Evolutionary conservation across 2,329 filamentous ascomycete genomes (phyloP).

Genomic region (Aspergillus awamori): DNA sequence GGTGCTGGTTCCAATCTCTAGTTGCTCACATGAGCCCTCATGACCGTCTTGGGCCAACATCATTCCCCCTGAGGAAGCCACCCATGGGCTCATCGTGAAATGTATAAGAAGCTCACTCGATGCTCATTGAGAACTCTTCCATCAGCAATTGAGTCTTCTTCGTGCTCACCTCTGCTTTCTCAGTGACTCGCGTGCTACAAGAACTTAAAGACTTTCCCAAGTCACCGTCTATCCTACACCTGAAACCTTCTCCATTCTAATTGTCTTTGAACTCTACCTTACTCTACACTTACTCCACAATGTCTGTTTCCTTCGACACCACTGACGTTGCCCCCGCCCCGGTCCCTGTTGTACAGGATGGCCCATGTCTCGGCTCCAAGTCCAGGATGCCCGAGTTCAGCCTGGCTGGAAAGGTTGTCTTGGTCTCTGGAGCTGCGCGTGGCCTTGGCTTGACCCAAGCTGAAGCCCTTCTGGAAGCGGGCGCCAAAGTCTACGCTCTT

Average conservation of each 20-base stretch:
- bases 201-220: too few relatives aligned
- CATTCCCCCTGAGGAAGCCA: slow-evolving; percentile 3
- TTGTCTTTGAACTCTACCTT: not conserved
- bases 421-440: slow-evolving; percentile 71
- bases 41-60: slow-evolving; percentile 7
- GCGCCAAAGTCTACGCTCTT: slow-evolving; percentile 60
- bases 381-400: slow-evolving; percentile 70
- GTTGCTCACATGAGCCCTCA: slow-evolving; percentile 27
- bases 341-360: slow-evolving; percentile 28
- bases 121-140: not conserved
- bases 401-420: slow-evolving; percentile 69
- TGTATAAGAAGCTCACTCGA: slow-evolving; percentile 23
- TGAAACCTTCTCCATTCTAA: not conserved
- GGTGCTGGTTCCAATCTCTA: slow-evolving; percentile 15
- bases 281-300: slow-evolving; percentile 16
- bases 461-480: slow-evolving; percentile 73
- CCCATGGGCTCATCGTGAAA: slow-evolving; percentile 11
- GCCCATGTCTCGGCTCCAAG: slow-evolving; percentile 36
- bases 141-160: slow-evolving; percentile 16
- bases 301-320: slow-evolving; percentile 41
- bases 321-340: slow-evolving; percentile 30
- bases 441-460: slow-evolving; percentile 75
- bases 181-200: not conserved
- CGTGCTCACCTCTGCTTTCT: not conserved
- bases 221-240: not conserved